Conservation (phyloP, 23 red algal genomes). For the Agarophyton chilense region DNA sequence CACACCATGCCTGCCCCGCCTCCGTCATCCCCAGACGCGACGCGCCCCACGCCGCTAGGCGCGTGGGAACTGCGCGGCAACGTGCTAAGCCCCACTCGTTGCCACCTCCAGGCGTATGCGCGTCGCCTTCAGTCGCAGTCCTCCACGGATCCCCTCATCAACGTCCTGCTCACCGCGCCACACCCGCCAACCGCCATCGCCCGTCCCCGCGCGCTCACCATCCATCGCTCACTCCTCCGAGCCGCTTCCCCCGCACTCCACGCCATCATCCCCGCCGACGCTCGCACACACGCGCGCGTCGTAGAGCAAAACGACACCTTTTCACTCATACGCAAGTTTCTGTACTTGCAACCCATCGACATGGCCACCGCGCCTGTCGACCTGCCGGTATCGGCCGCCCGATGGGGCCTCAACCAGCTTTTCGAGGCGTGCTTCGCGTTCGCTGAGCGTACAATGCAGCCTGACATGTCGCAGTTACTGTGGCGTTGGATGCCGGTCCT, state of each 20-base stretch:
- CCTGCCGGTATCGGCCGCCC: not conserved
- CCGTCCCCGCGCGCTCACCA: not conserved
- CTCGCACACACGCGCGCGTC: not conserved
- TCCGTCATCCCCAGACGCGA: not conserved
- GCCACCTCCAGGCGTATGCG: conserved; percentile 7
- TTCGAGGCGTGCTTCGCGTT: conserved; percentile 27
- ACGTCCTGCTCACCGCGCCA: not conserved
- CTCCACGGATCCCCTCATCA: conserved; percentile 22
- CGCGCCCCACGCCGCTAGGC: conserved; percentile 5
- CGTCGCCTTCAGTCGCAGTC: conserved; percentile 16
- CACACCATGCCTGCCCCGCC: not conserved
- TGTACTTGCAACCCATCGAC: conserved; percentile 9
- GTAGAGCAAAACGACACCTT: not conserved
- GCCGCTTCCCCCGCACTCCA: conserved; percentile 5
- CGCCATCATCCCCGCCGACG: conserved; percentile 14
- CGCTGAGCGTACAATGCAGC: not conserved
- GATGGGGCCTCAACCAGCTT: conserved; percentile 32
- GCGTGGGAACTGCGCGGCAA: conserved; percentile 10
- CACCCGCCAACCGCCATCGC: not conserved
- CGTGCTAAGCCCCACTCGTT: conserved; percentile 5
- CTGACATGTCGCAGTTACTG: conserved; percentile 4
- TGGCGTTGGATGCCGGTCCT: conserved; percentile 18
- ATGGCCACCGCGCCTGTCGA: not conserved
- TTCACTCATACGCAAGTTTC: conserved; percentile 22
- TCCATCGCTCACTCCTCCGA: conserved; percentile 4